Base-by-base conservation (phyloP, 163 green algal genomes). In the Scenedesmus sp. region DNA sequence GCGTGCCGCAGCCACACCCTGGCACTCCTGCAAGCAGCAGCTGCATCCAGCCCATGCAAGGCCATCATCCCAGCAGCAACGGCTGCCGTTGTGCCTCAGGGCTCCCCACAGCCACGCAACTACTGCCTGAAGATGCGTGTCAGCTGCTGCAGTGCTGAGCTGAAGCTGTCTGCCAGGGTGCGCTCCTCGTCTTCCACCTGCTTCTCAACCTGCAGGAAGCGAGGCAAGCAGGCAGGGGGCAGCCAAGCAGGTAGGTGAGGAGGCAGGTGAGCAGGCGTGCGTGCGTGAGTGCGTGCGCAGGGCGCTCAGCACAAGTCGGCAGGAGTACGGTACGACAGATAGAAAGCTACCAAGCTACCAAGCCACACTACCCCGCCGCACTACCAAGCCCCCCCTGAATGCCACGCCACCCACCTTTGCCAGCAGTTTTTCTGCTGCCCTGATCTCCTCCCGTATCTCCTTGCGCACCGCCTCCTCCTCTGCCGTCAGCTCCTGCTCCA, bases 181-280 rank as follows among this genome's bases (percentile, higher is more conserved):
- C 23, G 70, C 91, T 94, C 91, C 82, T 94, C 91, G 3, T n/a
- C 88, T 15, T 8, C 56, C 67, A 94, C 66, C 88, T 94, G 67
- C 16, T 57, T 60, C 59, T 82, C 62, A 70, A 93, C 84, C 84
- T 88, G 62, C 84, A 81, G 54, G 3, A 20, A 26, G n/a, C 66
- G 16, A 86, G 4, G 46, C 34, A 46, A 46, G 34, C 34, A 46
- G 34, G 34, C 34, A 46, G 34, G 34, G 34, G 34, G 70, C 70
- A 76, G 66, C 16, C 16, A 76, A 34, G 15, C 66, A 79, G 70
- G 70, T 23, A 79, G 34, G 34, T 46, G 34, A 46, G 34, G 34
- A 46, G 23, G 70, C 70, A 52, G 23, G 66, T 18, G 26, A 18
- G 15, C 66, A 76, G 15, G 16, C 66, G 26, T 4, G 15, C 15